A percentile compares a stretch with the other conserved stretches of the same genome.
phyloP scores from a whole-genome alignment of 345 rosid species.

The Acer negundo region DNA sequence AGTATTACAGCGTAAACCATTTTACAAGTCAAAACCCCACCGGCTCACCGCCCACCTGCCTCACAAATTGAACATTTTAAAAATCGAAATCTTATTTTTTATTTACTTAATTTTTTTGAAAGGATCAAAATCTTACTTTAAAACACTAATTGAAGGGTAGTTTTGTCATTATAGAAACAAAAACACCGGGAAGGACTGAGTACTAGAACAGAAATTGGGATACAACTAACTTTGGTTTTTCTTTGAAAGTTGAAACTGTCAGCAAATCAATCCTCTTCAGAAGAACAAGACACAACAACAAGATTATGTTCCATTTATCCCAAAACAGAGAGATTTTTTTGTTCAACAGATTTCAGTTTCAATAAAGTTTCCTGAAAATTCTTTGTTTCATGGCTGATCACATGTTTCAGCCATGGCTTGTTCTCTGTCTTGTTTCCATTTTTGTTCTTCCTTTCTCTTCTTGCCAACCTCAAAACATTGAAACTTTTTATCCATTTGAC shows the following conservation, averaged over 20 bases:
- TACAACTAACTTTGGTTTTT: constrained; percentile 19
- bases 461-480: constrained; percentile 63
- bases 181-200: constrained; percentile 17
- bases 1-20: constrained; percentile 11
- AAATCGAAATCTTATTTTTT: neutral
- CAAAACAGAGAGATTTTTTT: neutral
- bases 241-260: constrained; percentile 28
- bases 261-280: constrained; percentile 29
- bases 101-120: too few species aligned
- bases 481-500: constrained; percentile 51
- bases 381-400: constrained; percentile 34
- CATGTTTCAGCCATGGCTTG: constrained; percentile 39
- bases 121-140: too few species aligned
- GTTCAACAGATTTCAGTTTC: neutral
- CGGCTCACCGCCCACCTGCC: constrained; percentile 21
- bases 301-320: neutral
- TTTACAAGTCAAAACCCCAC: constrained; percentile 13
- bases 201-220: constrained; percentile 12
- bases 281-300: constrained; percentile 2
- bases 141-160: neutral
- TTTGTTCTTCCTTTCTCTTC: constrained; percentile 32
- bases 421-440: constrained; percentile 16
- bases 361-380: constrained; percentile 13
- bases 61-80: neutral
- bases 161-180: neutral